phyloP scores from a whole-genome alignment of 495 filamentous ascomycete genomes.

The Xylaria cubensis region DNA sequence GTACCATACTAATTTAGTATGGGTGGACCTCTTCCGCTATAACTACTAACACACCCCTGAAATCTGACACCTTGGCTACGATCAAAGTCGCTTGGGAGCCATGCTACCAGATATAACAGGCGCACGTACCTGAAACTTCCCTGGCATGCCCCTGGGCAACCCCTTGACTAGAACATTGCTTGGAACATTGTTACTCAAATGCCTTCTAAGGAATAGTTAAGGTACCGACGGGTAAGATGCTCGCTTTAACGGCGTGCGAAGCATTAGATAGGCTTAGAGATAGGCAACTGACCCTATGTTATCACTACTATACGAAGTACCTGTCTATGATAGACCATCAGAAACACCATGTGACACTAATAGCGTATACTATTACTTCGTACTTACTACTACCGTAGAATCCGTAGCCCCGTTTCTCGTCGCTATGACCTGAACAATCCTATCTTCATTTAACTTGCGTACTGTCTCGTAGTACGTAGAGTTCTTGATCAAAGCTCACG shows the following conservation, averaged over 20 bases:
- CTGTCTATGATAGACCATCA: neutral
- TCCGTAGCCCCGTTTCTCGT: neutral
- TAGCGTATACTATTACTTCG: neutral
- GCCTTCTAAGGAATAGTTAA: neutral
- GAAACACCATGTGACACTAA: neutral
- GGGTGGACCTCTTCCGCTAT: no score
- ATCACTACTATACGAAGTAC: no score
- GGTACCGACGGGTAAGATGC: neutral
- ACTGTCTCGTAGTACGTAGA: neutral
- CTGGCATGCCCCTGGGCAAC: constrained; percentile 10
- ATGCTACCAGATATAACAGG: neutral
- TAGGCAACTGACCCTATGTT: no score
- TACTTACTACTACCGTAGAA: neutral
- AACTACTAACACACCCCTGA: no score
- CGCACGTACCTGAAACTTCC: constrained; percentile 19
- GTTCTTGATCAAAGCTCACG: neutral
- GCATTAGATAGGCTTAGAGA: neutral
- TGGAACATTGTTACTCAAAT: constrained; percentile 5
- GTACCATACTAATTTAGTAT: no score
- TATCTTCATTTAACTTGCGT: neutral
- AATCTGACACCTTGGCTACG: no score
- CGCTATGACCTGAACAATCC: neutral
- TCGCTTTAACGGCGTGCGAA: neutral
- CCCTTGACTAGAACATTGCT: neutral
- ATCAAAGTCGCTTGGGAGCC: neutral